These are phyloP conservation scores for Neoscytalidium dimidiatum DNA, from an alignment of 2,329 filamentous ascomycete species.

Conservation along the genomic window DNA sequence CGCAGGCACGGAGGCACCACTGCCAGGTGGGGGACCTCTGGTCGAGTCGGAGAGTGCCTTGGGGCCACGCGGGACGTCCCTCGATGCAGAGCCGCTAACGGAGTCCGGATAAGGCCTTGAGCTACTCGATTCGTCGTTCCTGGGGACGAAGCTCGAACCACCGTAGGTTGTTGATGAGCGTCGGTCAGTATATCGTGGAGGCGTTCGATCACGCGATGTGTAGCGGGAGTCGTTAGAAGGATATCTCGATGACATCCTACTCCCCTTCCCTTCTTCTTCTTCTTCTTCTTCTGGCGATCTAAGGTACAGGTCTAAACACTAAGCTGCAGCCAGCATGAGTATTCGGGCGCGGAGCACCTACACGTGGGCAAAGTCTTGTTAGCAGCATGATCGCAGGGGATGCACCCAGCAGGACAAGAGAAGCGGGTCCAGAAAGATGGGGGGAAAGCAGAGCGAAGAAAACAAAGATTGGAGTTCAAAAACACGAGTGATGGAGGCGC, in stretches of 20 bases:
- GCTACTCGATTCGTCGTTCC: constrained; percentile 37
- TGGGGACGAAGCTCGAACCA: constrained; percentile 56
- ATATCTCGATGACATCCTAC: constrained; percentile 26
- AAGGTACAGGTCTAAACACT: constrained; percentile 25
- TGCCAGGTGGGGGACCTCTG: constrained; percentile 38
- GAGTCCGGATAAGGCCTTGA: constrained; percentile 32
- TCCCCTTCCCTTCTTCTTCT: constrained; percentile 24
- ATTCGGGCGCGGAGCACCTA: constrained; percentile 15
- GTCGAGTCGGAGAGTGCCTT: constrained; percentile 72
- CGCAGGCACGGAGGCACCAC: constrained; percentile 33
- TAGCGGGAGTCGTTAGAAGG: constrained; percentile 24
- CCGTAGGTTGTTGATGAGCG: constrained; percentile 66
- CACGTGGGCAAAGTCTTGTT: not conserved
- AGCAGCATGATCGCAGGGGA: not conserved
- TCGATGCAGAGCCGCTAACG: constrained; percentile 28
- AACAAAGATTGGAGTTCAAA: no score
- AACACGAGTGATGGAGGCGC: no score
- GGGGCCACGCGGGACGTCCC: constrained; percentile 77
- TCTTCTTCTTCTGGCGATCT: constrained; percentile 34
- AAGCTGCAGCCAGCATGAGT: constrained; percentile 12
- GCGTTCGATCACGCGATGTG: constrained; percentile 46
- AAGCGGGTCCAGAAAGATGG: not conserved
- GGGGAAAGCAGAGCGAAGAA: not conserved
- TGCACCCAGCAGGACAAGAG: not conserved
- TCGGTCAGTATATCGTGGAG: constrained; percentile 66